Percentiles rank a stretch among this genome's conserved stretches.
These are phyloP conservation scores for Aspergillus sp. DNA, from an alignment of 2,329 filamentous ascomycete genomes.

Conservation along the genomic window DNA sequence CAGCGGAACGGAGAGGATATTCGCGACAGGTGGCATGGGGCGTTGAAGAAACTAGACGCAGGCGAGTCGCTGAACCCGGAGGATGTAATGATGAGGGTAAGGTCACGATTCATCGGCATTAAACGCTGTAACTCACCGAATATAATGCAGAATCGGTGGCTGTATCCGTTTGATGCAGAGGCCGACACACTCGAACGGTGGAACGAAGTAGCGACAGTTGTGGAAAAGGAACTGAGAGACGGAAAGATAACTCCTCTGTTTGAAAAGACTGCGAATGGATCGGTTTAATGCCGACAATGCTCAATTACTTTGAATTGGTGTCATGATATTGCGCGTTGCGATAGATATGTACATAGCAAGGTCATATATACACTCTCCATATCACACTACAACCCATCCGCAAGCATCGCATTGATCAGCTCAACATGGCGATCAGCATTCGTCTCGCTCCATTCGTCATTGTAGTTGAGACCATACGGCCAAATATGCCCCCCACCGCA, in stretches of 20 bases:
- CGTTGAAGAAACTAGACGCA: neutral
- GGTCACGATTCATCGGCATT: rapidly evolving
- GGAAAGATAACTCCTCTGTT: neutral
- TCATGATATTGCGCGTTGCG: too few species aligned
- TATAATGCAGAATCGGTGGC: neutral
- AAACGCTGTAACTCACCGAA: neutral
- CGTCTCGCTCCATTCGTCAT: slow-evolving; percentile 11
- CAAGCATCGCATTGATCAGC: slow-evolving; percentile 10
- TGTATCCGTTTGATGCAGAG: neutral
- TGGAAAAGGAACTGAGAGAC: neutral
- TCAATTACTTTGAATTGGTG: too few species aligned
- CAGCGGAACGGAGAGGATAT: neutral
- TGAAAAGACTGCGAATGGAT: too few species aligned
- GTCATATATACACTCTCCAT: too few species aligned
- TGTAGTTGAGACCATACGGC: slow-evolving; percentile 11
- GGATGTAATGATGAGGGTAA: neutral
- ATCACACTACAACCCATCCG: slow-evolving; percentile 4
- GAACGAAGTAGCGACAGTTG: neutral
- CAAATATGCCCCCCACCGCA: slow-evolving; percentile 10
- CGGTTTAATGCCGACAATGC: too few species aligned
- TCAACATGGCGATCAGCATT: slow-evolving; percentile 9
- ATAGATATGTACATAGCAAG: too few species aligned
- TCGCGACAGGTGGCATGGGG: neutral
- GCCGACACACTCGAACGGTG: neutral
- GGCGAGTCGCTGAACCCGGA: neutral